Base-by-base conservation (phyloP, 1,139 yeast genomes). In the Spencermartinsiella ligniputridi region DNA sequence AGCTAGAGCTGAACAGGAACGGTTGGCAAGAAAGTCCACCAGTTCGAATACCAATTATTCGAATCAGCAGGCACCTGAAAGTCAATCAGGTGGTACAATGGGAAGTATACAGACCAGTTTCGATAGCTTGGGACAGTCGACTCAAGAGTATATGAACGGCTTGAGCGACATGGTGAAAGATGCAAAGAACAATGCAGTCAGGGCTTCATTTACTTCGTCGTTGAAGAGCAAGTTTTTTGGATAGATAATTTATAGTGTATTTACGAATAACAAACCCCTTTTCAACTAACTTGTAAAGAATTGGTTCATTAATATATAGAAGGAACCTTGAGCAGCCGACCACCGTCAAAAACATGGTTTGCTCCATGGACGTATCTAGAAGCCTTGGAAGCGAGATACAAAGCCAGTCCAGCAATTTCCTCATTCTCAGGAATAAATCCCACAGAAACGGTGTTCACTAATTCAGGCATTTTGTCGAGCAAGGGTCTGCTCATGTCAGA, bases 211-310 rank as follows among this genome's bases (percentile, higher is more conserved):
- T 44, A 61, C 60, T 41, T 49, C 59, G 21, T 50, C 58, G 13
- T 49, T 63, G 42, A 63, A 60, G 48, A 46, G 59, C 27, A 60
- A 59, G 47, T 64, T 64, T 46, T 55, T 57, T 34, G 55, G 52
- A 22, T 49, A 45, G n/a, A 16, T 13, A 12, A 15, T 17, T 17
- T 13, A n/a, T 21, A 4, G 29, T 11, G 12, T 12, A 27, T 27
- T 27, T n/a, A 27, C 5, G 11, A 11, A 22, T 22, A 22, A 22
- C 25, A 22, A 11, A 8, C 6, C 11, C 11, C 25, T 22, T 22
- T 22, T 22, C 25, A 8, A 22, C 9, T 11, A 22, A 6, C 25
- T 11, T n/a, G 21, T 36, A n/a, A 5, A 13, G n/a, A 36, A 36
- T 22, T 4, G 6, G 13, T 36, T 19, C 39, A 36, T 11, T 27